Conservation (phyloP, 164 flowering plant genomes). For the Taxillus chinensis region DNA sequence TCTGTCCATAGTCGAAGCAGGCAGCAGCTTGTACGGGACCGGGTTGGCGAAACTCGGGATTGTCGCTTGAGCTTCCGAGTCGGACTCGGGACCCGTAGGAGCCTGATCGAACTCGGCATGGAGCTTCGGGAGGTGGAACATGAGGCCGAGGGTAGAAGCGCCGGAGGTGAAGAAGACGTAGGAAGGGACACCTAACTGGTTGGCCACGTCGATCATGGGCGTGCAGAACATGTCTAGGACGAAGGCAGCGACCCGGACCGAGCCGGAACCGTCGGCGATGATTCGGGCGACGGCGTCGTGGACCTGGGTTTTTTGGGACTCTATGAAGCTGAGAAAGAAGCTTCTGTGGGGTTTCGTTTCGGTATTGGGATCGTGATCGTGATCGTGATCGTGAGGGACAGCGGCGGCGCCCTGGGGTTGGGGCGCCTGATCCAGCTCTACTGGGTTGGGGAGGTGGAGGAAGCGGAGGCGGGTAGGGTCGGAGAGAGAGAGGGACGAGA, state of each 20-base stretch:
- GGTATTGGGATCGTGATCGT: neutral
- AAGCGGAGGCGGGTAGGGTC: slow-evolving; percentile 3
- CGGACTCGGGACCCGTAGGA: slow-evolving; percentile 6
- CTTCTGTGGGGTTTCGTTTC: neutral
- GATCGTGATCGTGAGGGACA: too few relatives aligned
- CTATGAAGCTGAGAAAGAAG: neutral
- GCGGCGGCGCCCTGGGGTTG: neutral
- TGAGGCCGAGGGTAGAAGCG: slow-evolving; percentile 14
- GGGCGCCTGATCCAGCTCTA: neutral
- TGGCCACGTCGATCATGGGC: slow-evolving; percentile 27
- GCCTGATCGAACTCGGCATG: slow-evolving; percentile 3
- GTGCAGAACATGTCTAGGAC: slow-evolving; percentile 28
- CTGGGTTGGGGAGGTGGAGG: slow-evolving; percentile 9
- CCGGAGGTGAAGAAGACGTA: slow-evolving; percentile 29
- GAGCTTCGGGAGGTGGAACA: slow-evolving; percentile 15
- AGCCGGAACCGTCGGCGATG: neutral
- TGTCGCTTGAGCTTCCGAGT: slow-evolving; percentile 3
- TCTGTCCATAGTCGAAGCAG: slow-evolving; percentile 7
- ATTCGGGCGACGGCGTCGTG: slow-evolving; percentile 6
- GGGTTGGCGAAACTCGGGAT: slow-evolving; percentile 17
- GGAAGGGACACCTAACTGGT: slow-evolving; percentile 23
- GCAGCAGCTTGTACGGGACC: slow-evolving; percentile 13
- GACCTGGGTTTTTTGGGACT: slow-evolving; percentile 14
- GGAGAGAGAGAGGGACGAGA: neutral
- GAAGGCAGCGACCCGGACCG: slow-evolving; percentile 9